Evolutionary conservation across 2,329 filamentous ascomycete species (phyloP).

Genomic region (Penicillium rolfsii): DNA sequence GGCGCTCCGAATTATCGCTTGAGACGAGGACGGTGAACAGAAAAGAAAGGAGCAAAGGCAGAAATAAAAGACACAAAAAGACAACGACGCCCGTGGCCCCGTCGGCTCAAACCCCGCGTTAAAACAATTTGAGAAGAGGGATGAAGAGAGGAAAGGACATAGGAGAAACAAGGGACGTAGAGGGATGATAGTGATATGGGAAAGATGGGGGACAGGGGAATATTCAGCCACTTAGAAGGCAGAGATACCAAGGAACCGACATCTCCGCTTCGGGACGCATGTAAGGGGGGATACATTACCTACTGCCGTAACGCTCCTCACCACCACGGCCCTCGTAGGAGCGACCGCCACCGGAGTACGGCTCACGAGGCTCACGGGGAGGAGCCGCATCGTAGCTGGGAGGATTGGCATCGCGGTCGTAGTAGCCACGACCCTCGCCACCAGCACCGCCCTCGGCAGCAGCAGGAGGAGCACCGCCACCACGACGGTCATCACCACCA

Average conservation of each 20-base stretch:
- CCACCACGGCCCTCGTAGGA: constrained; percentile 45
- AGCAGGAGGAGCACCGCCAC: constrained; percentile 37
- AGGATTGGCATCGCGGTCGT: constrained; percentile 58
- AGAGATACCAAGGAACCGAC: constrained; percentile 24
- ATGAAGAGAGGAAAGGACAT: constrained; percentile 26
- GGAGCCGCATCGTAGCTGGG: constrained; percentile 49
- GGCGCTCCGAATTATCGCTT: constrained; percentile 42
- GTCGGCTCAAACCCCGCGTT: constrained; percentile 42
- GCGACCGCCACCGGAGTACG: constrained; percentile 37
- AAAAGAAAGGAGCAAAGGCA: constrained; percentile 21
- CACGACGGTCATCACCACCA: constrained; percentile 47
- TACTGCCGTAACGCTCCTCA: constrained; percentile 46
- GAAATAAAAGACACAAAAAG: constrained; percentile 35
- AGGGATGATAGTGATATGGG: constrained; percentile 13
- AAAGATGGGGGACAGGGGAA: constrained; percentile 11
- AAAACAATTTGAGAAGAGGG: constrained; percentile 43
- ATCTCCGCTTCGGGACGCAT: constrained; percentile 21
- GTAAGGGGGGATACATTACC: constrained; percentile 39
- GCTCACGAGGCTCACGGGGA: constrained; percentile 42
- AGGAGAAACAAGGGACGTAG: constrained; percentile 19
- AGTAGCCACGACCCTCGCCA: constrained; percentile 46
- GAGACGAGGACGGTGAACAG: constrained; percentile 41
- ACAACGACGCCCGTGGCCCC: constrained; percentile 43
- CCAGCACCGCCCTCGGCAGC: constrained; percentile 41
- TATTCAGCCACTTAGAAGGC: constrained; percentile 28